Evolutionary conservation across 208 protist genomes (phyloP), one percentile per base, ranked within the genome.

Genomic region (Trypanosoma scelopori): DNA sequence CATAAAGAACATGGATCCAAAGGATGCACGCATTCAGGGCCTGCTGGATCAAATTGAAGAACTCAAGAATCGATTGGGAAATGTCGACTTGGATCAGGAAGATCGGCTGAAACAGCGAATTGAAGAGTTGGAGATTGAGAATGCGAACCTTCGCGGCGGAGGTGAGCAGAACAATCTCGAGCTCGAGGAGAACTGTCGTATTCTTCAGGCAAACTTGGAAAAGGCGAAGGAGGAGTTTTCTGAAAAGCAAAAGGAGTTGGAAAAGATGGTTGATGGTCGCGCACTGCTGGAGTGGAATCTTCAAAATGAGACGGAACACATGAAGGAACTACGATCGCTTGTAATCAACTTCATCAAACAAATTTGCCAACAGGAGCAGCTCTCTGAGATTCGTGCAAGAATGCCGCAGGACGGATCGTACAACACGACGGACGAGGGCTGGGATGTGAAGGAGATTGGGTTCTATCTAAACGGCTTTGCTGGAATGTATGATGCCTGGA

Each of bases 1-100:
- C 27, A 69, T 98, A 56, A 96, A 94, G 72, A 98, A 98, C 69
- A 79, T 91, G 76, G 92, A 97, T 69, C 92, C 89, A 28, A 93
- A 95, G 72, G 86, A 93, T 59, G 85, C 84, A 43, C 87, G 85
- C 63, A 94, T 95, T 58, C 87, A 95, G 73, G 82, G 93, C 59
- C 61, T 97, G 39, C 65, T 91, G 43, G 86, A 95, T 55, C 84
- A 95, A 80, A 89, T 97, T 67, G 89, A 89, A 61, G 85, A 95
- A 69, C 86, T 95, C 45, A 88, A 88, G 77, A 81, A 79, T 60
- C 74, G 89, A 39, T 59, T 95, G 4, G 92, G 89, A 49, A 90
- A 93, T 72, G 92, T 92, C n/a, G 86, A 94, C 71, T 68, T 94
- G 46, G 87, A 95, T 71, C 79, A 85, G n/a, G 89, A 97, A 75